Percentiles rank a stretch among this genome's conserved stretches.
These are phyloP conservation scores for Quercus suber DNA, from an alignment of 306 rosid genomes.

Conservation along the genomic window DNA sequence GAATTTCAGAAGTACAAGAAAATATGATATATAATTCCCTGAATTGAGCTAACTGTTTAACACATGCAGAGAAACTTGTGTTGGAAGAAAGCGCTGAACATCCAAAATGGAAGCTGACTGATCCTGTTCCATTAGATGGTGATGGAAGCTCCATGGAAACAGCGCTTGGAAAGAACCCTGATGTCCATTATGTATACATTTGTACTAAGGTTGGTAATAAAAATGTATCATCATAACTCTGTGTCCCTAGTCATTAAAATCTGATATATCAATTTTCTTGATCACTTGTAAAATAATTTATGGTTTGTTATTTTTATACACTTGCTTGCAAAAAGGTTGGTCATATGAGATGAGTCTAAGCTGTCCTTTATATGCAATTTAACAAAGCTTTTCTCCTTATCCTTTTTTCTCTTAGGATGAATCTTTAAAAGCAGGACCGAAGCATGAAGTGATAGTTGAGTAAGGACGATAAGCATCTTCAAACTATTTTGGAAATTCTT, in stretches of 20 bases:
- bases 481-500: neutral
- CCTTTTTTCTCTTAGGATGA: neutral
- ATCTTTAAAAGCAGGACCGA: neutral
- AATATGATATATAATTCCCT: neutral
- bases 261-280: neutral
- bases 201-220: conserved; percentile 60
- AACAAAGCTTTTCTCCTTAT: neutral
- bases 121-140: conserved; percentile 60
- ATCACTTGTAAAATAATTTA: neutral
- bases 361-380: neutral
- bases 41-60: neutral
- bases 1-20: neutral
- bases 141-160: conserved; percentile 62
- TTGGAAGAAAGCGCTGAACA: conserved; percentile 40
- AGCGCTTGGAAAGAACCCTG: conserved; percentile 60
- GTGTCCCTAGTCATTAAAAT: conserved; percentile 1
- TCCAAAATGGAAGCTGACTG: conserved; percentile 70
- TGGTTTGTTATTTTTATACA: neutral
- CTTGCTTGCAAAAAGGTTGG: neutral
- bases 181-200: conserved; percentile 71
- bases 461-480: neutral
- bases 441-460: neutral
- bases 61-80: conserved; percentile 63
- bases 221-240: neutral
- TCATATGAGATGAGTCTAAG: neutral